Conservation (phyloP, 2,329 filamentous ascomycete species). For the Phialemonium atrogriseum region DNA sequence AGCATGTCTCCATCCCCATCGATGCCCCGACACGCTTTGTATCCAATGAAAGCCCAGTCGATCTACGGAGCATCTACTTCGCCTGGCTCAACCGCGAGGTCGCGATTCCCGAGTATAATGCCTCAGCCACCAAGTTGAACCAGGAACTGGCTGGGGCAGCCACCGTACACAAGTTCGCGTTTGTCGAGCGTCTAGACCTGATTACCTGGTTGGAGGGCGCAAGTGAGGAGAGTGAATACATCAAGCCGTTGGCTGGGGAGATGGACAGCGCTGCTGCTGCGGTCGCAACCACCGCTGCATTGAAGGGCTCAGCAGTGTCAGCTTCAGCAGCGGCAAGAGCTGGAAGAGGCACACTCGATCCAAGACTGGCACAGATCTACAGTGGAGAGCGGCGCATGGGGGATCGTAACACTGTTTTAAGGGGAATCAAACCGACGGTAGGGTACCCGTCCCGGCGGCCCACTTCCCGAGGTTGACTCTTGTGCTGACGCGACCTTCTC, state of each 20-base stretch:
- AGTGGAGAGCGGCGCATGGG: slow-evolving; percentile 85
- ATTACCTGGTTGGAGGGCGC: slow-evolving; percentile 91
- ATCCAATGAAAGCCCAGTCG: slow-evolving; percentile 65
- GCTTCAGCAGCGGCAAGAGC: slow-evolving; percentile 39
- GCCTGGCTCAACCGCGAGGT: slow-evolving; percentile 92
- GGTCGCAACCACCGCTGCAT: slow-evolving; percentile 22
- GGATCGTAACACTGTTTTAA: slow-evolving; percentile 79
- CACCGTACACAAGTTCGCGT: slow-evolving; percentile 78
- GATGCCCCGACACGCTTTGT: slow-evolving; percentile 76
- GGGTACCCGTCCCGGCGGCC: slow-evolving; percentile 20
- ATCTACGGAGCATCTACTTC: slow-evolving; percentile 92
- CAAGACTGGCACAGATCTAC: slow-evolving; percentile 79
- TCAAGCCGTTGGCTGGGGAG: slow-evolving; percentile 71
- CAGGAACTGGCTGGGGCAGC: slow-evolving; percentile 61
- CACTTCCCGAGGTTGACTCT: background rate
- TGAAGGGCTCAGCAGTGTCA: slow-evolving; percentile 23
- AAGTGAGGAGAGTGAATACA: slow-evolving; percentile 85
- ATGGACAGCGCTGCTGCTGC: slow-evolving; percentile 34
- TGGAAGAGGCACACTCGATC: slow-evolving; percentile 64
- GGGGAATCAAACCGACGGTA: slow-evolving; percentile 84
- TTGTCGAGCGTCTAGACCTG: slow-evolving; percentile 84
- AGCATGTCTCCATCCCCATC: slow-evolving; percentile 57
- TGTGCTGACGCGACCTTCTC: slow-evolving; percentile 3
- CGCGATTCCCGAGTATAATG: slow-evolving; percentile 85
- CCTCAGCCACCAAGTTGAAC: slow-evolving; percentile 71